A percentile compares a stretch with the other conserved stretches of the same genome.
These are phyloP conservation scores for Fomitopsis pulvina DNA, from an alignment of 768 basidiomycete genomes.

Conservation along the genomic window DNA sequence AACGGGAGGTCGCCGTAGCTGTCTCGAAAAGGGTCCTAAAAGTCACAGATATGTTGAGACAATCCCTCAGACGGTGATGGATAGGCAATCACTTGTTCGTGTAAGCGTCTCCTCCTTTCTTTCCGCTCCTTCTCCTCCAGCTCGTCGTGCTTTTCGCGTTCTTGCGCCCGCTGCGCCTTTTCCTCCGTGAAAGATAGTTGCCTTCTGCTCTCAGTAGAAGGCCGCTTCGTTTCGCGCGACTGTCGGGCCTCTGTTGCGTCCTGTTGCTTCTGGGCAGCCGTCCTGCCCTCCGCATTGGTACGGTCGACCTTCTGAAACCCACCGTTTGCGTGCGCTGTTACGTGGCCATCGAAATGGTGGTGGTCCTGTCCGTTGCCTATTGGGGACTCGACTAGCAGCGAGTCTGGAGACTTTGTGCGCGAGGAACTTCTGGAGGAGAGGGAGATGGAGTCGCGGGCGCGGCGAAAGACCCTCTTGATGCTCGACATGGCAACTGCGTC, in stretches of 20 bases:
- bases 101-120: conserved; percentile 7
- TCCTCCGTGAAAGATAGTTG: conserved; percentile 18
- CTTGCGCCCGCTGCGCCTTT: conserved; percentile 16
- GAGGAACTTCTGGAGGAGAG: background rate
- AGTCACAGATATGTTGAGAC: background rate
- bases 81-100: conserved; percentile 12
- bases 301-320: conserved; percentile 3
- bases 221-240: conserved; percentile 2
- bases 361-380: conserved; percentile 7
- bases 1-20: conserved; percentile 81
- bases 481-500: background rate
- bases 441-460: background rate
- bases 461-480: conserved; percentile 4
- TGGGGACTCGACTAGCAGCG: background rate
- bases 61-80: no score
- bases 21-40: conserved; percentile 19
- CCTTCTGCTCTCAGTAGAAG: conserved; percentile 3
- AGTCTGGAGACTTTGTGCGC: background rate
- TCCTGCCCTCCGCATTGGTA: conserved; percentile 6
- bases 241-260: background rate
- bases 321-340: background rate
- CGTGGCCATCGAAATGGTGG: conserved; percentile 10
- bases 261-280: conserved; percentile 8
- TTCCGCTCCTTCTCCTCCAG: conserved; percentile 13
- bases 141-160: conserved; percentile 18